Conservation (phyloP, 169 alveolate genomes). For the Plasmodium ovale region DNA sequence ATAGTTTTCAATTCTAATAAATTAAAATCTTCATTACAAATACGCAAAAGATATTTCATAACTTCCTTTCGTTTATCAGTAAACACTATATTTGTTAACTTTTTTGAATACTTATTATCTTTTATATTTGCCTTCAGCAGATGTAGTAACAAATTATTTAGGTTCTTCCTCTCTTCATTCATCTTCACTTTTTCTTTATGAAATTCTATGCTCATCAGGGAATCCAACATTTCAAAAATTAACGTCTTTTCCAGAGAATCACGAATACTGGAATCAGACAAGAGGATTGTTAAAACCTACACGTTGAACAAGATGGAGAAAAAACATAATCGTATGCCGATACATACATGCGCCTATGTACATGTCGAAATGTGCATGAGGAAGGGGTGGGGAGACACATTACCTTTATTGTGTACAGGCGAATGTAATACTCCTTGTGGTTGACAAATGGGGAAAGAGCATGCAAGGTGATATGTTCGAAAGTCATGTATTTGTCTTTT, state of each 20-base stretch:
- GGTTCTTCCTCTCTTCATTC: constrained; percentile 35
- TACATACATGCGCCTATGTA: background rate
- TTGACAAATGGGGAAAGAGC: constrained; percentile 5
- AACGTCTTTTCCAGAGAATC: constrained; percentile 50
- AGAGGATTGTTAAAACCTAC: constrained; percentile 31
- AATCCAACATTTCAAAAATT: constrained; percentile 54
- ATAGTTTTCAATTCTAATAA: constrained; percentile 26
- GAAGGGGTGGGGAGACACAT: background rate
- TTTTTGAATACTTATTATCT: constrained; percentile 24
- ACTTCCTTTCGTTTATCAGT: constrained; percentile 43
- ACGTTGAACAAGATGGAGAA: background rate
- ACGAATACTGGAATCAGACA: constrained; percentile 42
- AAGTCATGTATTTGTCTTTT: constrained; percentile 12
- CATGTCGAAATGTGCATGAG: too few species aligned
- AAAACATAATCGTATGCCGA: background rate
- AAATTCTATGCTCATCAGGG: constrained; percentile 31
- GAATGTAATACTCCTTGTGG: constrained; percentile 44
- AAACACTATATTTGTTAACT: constrained; percentile 38
- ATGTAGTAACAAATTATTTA: constrained; percentile 17
- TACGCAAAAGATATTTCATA: constrained; percentile 20
- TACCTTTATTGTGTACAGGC: constrained; percentile 46
- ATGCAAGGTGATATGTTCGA: constrained; percentile 41
- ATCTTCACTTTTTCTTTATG: constrained; percentile 5
- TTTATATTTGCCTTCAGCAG: constrained; percentile 50
- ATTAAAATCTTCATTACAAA: constrained; percentile 37